Evolutionary conservation across 1,139 yeast genomes (phyloP).

Genomic region (Candida neerlandica): DNA sequence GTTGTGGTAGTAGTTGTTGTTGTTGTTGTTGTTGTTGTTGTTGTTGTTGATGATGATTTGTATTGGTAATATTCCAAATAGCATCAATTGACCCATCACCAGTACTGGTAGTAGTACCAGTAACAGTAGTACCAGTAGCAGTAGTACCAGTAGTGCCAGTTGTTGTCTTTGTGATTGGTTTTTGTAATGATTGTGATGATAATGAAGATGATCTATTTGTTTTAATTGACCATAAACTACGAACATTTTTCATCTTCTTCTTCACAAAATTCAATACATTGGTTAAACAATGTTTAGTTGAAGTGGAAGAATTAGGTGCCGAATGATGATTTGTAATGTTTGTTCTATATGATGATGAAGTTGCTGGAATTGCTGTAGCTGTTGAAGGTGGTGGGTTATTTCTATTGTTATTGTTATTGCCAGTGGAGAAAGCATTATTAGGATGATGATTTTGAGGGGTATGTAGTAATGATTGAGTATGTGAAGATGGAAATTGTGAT

Average conservation of each 20-base stretch:
- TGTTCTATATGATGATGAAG: background rate
- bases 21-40: too few species aligned
- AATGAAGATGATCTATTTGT: background rate
- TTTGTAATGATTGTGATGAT: background rate
- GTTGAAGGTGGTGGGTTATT: background rate
- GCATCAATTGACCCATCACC: too few species aligned
- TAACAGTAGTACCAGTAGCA: background rate
- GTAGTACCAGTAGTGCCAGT: background rate
- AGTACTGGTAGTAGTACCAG: constrained; percentile 4
- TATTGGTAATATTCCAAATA: too few species aligned
- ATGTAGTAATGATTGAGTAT: background rate
- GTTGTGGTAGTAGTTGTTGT: too few species aligned
- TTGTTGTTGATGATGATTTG: too few species aligned
- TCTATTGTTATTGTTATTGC: too few species aligned
- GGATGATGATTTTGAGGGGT: background rate
- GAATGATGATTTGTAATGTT: background rate
- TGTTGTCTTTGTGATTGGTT: background rate
- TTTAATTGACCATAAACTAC: background rate
- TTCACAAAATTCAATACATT: background rate
- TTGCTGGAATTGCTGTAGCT: background rate
- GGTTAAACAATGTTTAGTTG: constrained; percentile 1
- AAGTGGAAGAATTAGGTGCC: background rate
- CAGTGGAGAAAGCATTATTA: background rate
- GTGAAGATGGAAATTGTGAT: background rate
- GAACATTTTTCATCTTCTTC: constrained; percentile 4